Evolutionary conservation across 495 filamentous ascomycete species (phyloP).

Genomic region (Talaromyces ruber): DNA sequence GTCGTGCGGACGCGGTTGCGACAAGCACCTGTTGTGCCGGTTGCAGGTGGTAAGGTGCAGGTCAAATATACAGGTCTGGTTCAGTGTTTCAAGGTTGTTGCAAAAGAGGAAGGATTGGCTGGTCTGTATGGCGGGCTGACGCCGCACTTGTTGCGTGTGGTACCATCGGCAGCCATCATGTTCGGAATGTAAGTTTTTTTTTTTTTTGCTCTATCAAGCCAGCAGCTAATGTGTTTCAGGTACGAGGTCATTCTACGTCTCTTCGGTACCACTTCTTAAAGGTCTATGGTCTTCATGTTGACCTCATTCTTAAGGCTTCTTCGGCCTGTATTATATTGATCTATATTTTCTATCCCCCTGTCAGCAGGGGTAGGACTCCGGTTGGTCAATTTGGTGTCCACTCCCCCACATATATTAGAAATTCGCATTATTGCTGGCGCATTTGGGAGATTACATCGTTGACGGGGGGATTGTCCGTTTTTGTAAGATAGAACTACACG

Average conservation of each 20-base stretch:
- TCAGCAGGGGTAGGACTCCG: background rate
- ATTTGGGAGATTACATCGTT: background rate
- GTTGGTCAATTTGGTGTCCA: background rate
- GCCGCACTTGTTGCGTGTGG: constrained; percentile 50
- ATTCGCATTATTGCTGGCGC: background rate
- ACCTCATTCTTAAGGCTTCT: constrained; percentile 1
- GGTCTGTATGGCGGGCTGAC: constrained; percentile 51
- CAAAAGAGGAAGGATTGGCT: constrained; percentile 46
- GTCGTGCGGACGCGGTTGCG: constrained; percentile 46
- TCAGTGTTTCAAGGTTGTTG: constrained; percentile 46
- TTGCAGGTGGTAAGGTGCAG: constrained; percentile 19
- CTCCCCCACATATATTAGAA: background rate
- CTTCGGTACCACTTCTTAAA: constrained; percentile 18
- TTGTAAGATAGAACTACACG: background rate
- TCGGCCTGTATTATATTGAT: constrained; percentile 9
- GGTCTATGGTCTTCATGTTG: background rate
- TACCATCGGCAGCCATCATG: constrained; percentile 89
- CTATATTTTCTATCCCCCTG: background rate
- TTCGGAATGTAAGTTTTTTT: constrained; percentile 61
- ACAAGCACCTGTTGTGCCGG: constrained; percentile 40
- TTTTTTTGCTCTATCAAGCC: background rate
- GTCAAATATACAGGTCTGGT: constrained; percentile 48
- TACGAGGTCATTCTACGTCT: constrained; percentile 64
- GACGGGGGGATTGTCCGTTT: background rate
- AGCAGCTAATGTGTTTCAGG: constrained; percentile 12